Percentiles rank a stretch among this genome's conserved stretches.
Conservation (phyloP, 75 land plant genomes). For the Chamaecyparis obtusa region DNA sequence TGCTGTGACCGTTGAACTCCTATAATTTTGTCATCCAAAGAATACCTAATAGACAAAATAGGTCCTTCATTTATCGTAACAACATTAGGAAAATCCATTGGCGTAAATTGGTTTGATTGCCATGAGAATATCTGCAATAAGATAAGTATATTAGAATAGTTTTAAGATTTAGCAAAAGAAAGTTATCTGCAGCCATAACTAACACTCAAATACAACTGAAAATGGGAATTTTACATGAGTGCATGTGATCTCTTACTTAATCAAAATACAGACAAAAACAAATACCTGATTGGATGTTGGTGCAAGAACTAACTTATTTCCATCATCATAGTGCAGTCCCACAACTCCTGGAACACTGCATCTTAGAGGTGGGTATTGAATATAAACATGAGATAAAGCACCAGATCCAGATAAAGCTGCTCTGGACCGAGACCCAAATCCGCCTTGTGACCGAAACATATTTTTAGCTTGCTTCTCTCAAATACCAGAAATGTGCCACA, state of each 20-base stretch:
- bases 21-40: conserved; percentile 76
- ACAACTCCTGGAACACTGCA: conserved; percentile 70
- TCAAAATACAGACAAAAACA: background rate
- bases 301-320: conserved; percentile 69
- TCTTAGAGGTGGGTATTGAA: conserved; percentile 85
- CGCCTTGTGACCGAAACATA: conserved; percentile 33
- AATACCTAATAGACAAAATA: conserved; percentile 65
- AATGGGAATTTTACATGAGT: background rate
- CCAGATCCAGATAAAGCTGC: conserved; percentile 52
- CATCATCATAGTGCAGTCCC: conserved; percentile 92
- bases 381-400: conserved; percentile 90
- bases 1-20: conserved; percentile 76
- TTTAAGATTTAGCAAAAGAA: background rate
- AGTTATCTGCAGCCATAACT: background rate
- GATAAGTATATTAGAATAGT: background rate
- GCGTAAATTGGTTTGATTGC: conserved; percentile 53
- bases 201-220: background rate
- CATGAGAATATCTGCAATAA: conserved; percentile 72
- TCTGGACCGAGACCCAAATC: conserved; percentile 41
- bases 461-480: conserved; percentile 6
- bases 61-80: conserved; percentile 72
- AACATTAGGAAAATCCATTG: conserved; percentile 44
- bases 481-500: conserved; percentile 1
- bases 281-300: conserved; percentile 78
- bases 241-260: background rate